phyloP scores from a whole-genome alignment of 768 basidiomycete species.

The Gelatoporia subvermispora region DNA sequence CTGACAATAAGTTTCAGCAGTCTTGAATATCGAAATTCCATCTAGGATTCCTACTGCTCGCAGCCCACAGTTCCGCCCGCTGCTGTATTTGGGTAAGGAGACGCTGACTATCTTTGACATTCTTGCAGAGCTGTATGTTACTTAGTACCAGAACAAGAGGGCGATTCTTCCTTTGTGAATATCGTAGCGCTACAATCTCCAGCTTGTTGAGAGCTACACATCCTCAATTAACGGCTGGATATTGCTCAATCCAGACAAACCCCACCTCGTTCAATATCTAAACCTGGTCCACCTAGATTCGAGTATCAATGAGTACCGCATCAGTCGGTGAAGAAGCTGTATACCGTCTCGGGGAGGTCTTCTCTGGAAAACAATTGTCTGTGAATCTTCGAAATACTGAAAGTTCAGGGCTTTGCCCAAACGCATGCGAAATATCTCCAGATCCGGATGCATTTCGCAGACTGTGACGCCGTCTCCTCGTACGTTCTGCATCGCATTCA shows the following conservation, averaged over 20 bases:
- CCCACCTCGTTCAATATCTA: slow-evolving; percentile 78
- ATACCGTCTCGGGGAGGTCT: slow-evolving; percentile 77
- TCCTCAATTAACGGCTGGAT: not conserved
- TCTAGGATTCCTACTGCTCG: slow-evolving; percentile 47
- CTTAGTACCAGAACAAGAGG: slow-evolving; percentile 81
- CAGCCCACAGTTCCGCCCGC: slow-evolving; percentile 81
- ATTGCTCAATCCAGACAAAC: not conserved
- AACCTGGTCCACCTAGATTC: slow-evolving; percentile 56
- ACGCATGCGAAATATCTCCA: slow-evolving; percentile 81
- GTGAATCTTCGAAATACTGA: slow-evolving; percentile 81
- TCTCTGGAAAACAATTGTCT: slow-evolving; percentile 74
- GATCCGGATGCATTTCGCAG: slow-evolving; percentile 81
- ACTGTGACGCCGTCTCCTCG: slow-evolving; percentile 70
- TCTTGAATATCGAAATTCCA: not conserved
- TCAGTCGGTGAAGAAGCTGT: not conserved
- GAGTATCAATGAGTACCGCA: slow-evolving; percentile 7
- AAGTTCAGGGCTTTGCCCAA: slow-evolving; percentile 84
- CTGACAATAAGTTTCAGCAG: slow-evolving; percentile 27
- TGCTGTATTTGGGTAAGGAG: slow-evolving; percentile 86
- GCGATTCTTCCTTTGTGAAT: slow-evolving; percentile 47
- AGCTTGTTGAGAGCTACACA: slow-evolving; percentile 69
- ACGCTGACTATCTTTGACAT: slow-evolving; percentile 70
- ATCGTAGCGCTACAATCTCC: slow-evolving; percentile 76
- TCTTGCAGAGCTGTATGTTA: slow-evolving; percentile 71
- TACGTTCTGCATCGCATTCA: slow-evolving; percentile 73